A percentile compares a stretch with the other conserved stretches of the same genome.
Evolutionary conservation across 1,139 yeast species (phyloP).

Genomic region (Yamadazyma oceani): DNA sequence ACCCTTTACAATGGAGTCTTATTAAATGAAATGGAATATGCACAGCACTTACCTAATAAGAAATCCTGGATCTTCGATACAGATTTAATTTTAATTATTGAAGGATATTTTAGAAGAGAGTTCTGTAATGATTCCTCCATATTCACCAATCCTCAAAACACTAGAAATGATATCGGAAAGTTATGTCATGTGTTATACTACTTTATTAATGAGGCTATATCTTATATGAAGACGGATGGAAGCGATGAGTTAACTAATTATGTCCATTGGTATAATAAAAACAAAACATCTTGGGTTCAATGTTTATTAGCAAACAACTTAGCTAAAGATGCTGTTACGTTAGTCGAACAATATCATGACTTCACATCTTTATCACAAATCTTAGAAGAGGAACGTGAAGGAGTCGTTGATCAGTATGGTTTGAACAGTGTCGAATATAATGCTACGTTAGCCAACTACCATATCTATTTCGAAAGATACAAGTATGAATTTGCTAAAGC

Average conservation of each 20-base stretch:
- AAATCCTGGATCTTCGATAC: constrained; percentile 46
- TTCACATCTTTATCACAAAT: constrained; percentile 65
- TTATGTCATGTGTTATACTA: constrained; percentile 37
- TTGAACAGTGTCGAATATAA: constrained; percentile 13
- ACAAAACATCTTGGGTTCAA: constrained; percentile 51
- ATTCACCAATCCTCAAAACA: constrained; percentile 14
- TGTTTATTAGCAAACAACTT: constrained; percentile 49
- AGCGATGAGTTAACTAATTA: constrained; percentile 26
- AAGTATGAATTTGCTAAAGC: constrained; percentile 70
- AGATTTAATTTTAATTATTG: constrained; percentile 31
- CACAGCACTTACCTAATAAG: constrained; percentile 12
- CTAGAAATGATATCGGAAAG: constrained; percentile 20
- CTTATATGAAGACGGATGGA: constrained; percentile 30
- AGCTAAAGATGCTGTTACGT: constrained; percentile 53
- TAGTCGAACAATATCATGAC: constrained; percentile 69
- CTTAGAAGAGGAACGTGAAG: constrained; percentile 53
- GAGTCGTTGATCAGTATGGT: constrained; percentile 27
- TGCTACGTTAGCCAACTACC: constrained; percentile 34
- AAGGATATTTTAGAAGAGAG: constrained; percentile 29
- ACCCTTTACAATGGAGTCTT: constrained; percentile 45
- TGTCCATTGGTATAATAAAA: constrained; percentile 32
- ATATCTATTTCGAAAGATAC: constrained; percentile 57
- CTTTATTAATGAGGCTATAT: constrained; percentile 38
- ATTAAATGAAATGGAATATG: constrained; percentile 38
- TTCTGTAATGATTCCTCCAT: constrained; percentile 16